Conservation (phyloP, 2,329 filamentous ascomycete species). For the Trichoderma atroviride region DNA sequence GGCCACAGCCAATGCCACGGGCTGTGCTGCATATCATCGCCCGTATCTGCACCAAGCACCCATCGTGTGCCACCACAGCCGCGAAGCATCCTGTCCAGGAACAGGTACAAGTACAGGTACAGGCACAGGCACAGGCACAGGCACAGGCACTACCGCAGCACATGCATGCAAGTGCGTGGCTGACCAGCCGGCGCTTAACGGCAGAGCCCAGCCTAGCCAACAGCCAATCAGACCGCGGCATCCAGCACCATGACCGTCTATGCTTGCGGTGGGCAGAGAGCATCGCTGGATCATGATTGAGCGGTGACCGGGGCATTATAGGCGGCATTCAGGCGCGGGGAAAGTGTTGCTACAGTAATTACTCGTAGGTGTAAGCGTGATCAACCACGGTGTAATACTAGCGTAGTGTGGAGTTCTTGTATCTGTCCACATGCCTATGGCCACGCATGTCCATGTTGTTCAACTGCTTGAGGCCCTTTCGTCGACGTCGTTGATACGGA, state of each 20-base stretch:
- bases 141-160: background rate
- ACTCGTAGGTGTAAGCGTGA: background rate
- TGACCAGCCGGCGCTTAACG: constrained; percentile 16
- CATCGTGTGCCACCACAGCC: background rate
- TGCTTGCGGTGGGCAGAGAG: background rate
- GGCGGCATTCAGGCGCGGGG: background rate
- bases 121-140: background rate
- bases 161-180: constrained; percentile 12
- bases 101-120: background rate
- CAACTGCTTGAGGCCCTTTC: background rate
- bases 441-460: background rate
- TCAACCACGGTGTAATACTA: background rate
- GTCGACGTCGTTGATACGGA: background rate
- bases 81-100: background rate
- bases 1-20: background rate
- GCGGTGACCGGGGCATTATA: background rate
- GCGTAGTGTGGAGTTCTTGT: background rate
- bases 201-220: constrained; percentile 1
- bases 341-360: background rate
- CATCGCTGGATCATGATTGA: background rate
- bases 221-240: constrained; percentile 13
- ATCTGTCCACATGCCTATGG: no score
- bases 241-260: constrained; percentile 11
- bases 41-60: background rate
- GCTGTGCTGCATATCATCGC: background rate